A percentile compares a stretch with the other conserved stretches of the same genome.
Evolutionary conservation across 192 early-diverging fungal species (phyloP).

Genomic region (Diversispora eburnea): DNA sequence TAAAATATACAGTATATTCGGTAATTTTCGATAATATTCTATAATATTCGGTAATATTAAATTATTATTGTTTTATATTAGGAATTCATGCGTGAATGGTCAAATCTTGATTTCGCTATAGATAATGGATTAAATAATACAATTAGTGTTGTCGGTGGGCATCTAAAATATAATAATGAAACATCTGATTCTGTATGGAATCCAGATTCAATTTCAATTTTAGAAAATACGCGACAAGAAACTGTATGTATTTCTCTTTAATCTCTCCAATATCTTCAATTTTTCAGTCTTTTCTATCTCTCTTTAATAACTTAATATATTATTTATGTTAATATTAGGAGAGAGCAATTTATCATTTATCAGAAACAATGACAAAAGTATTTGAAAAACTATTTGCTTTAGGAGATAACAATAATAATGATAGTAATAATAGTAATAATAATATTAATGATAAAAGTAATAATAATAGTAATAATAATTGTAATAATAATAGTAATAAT

Average conservation of each 20-base stretch:
- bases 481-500: background rate
- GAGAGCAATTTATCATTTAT: background rate
- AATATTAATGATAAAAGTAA: background rate
- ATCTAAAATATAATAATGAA: background rate
- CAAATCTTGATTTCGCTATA: slow-evolving; percentile 2
- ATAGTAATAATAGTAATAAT: background rate
- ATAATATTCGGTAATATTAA: background rate
- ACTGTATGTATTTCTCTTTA: background rate
- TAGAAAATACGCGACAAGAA: background rate
- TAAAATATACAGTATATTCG: background rate
- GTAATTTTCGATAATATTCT: background rate
- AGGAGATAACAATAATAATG: background rate
- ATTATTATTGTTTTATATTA: background rate
- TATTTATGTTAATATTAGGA: background rate
- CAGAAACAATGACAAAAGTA: background rate
- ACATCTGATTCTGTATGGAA: background rate
- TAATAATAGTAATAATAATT: background rate
- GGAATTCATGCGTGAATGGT: slow-evolving; percentile 13
- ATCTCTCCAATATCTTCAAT: too few species aligned
- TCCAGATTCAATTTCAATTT: background rate
- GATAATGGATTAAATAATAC: background rate
- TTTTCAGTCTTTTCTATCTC: too few species aligned
- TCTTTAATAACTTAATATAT: background rate
- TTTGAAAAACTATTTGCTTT: slow-evolving; percentile 10
- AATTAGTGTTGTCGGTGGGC: background rate